phyloP scores from a whole-genome alignment of 139 green algal genomes.

The Mesotaenium endlicherianum region DNA sequence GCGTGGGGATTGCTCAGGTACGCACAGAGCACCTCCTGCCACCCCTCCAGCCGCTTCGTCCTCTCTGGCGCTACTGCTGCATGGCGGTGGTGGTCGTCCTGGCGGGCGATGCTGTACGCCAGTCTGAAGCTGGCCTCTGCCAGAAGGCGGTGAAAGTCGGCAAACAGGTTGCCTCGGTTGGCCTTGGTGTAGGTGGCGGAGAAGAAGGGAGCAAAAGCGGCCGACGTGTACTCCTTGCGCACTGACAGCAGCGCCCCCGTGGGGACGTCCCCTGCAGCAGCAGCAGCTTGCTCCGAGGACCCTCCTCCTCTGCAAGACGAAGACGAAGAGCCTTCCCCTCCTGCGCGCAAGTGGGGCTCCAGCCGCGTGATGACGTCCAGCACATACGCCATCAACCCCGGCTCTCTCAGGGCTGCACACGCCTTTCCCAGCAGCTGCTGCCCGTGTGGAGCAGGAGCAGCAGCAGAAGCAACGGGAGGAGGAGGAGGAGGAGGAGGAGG shows the following conservation, averaged over 20 bases:
- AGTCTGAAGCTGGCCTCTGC: constrained; percentile 25
- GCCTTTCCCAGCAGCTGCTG: background rate
- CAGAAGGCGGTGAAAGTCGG: constrained; percentile 24
- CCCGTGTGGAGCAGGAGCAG: too few species aligned
- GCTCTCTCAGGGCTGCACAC: constrained; percentile 10
- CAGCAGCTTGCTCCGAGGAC: background rate
- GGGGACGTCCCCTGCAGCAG: background rate
- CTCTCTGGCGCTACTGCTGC: too few species aligned
- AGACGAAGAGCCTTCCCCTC: background rate
- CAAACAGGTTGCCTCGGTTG: constrained; percentile 34
- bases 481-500: too few species aligned
- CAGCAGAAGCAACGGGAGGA: too few species aligned
- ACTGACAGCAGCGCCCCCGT: background rate
- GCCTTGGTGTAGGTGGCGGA: constrained; percentile 24
- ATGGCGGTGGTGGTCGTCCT: background rate
- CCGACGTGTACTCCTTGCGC: constrained; percentile 13
- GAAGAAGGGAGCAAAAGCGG: constrained; percentile 39
- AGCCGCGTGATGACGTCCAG: constrained; percentile 14
- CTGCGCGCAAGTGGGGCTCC: background rate
- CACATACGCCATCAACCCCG: constrained; percentile 8
- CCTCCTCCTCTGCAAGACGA: background rate
- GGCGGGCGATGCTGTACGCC: constrained; percentile 15
- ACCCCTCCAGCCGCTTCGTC: constrained; percentile 3
- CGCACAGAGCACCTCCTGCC: constrained; percentile 42
- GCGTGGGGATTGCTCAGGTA: constrained; percentile 44